phyloP scores from a whole-genome alignment of 1,139 yeast genomes.

The Pneumocystis jirovecii region DNA sequence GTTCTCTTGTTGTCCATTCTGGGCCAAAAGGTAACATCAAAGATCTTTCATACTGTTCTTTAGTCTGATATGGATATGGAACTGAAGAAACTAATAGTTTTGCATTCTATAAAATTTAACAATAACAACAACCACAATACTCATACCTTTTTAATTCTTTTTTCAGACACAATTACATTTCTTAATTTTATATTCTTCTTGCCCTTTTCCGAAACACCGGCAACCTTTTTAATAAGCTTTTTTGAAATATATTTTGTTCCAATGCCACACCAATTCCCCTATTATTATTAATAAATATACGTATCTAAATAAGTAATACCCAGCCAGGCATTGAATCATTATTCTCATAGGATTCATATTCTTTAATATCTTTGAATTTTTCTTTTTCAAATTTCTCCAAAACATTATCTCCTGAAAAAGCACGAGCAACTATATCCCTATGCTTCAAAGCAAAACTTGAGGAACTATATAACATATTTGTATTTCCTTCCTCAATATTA shows the following conservation, averaged over 20 bases:
- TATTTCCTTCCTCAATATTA: slow-evolving; percentile 7
- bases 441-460: slow-evolving; percentile 36
- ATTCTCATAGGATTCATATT: slow-evolving; percentile 77
- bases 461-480: neutral
- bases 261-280: slow-evolving; percentile 15
- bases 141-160: slow-evolving; percentile 50
- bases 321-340: slow-evolving; percentile 88
- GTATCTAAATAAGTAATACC: slow-evolving; percentile 28
- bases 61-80: slow-evolving; percentile 85
- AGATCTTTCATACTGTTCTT: slow-evolving; percentile 88
- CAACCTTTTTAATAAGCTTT: slow-evolving; percentile 44
- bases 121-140: slow-evolving; percentile 17
- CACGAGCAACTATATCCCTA: slow-evolving; percentile 68
- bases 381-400: slow-evolving; percentile 64
- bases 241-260: slow-evolving; percentile 19
- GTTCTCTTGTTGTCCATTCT: slow-evolving; percentile 83
- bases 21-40: slow-evolving; percentile 94
- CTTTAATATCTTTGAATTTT: slow-evolving; percentile 49
- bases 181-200: slow-evolving; percentile 64
- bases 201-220: slow-evolving; percentile 49
- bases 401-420: slow-evolving; percentile 93
- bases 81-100: slow-evolving; percentile 76
- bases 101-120: slow-evolving; percentile 23
- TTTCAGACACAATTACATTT: slow-evolving; percentile 81
- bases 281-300: neutral